These are phyloP conservation scores for Penicillium sp. DNA, from an alignment of 2,329 filamentous ascomycete species.

Conservation along the genomic window DNA sequence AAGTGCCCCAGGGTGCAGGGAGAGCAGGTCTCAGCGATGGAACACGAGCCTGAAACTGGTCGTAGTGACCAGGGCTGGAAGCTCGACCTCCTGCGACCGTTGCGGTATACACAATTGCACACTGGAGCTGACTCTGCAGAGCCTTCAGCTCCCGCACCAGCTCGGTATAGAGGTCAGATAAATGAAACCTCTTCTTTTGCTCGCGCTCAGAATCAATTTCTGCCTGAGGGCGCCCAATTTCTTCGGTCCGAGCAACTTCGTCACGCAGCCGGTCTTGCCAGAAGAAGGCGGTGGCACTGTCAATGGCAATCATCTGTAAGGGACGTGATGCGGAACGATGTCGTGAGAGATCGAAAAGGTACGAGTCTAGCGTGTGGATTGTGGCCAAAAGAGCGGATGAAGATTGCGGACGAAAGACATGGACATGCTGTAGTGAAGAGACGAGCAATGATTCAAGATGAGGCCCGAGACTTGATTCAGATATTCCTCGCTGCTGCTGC, in stretches of 20 bases:
- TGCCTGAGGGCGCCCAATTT: constrained; percentile 33
- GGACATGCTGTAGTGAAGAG: constrained; percentile 54
- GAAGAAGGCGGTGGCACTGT: constrained; percentile 57
- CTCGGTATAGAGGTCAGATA: constrained; percentile 34
- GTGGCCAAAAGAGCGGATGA: constrained; percentile 53
- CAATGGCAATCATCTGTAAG: constrained; percentile 54
- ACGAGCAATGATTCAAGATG: constrained; percentile 33
- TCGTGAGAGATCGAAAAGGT: constrained; percentile 48
- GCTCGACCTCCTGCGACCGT: constrained; percentile 24
- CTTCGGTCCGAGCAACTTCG: constrained; percentile 43
- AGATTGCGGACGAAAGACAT: constrained; percentile 58
- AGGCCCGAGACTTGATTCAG: neutral
- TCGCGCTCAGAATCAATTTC: constrained; percentile 32
- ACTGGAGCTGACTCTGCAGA: constrained; percentile 41
- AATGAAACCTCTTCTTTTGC: constrained; percentile 30
- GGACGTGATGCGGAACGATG: constrained; percentile 51
- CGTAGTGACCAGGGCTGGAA: constrained; percentile 20
- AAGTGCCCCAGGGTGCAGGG: constrained; percentile 41
- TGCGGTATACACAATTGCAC: constrained; percentile 42
- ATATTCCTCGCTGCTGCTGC: constrained; percentile 13
- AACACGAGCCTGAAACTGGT: constrained; percentile 13
- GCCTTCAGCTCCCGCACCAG: constrained; percentile 33
- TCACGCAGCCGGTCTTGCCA: constrained; percentile 52
- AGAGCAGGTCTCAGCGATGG: constrained; percentile 37
- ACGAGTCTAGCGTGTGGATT: constrained; percentile 47